phyloP scores from a whole-genome alignment of 768 basidiomycete genomes.

The Udeniomyces megalosporus region DNA sequence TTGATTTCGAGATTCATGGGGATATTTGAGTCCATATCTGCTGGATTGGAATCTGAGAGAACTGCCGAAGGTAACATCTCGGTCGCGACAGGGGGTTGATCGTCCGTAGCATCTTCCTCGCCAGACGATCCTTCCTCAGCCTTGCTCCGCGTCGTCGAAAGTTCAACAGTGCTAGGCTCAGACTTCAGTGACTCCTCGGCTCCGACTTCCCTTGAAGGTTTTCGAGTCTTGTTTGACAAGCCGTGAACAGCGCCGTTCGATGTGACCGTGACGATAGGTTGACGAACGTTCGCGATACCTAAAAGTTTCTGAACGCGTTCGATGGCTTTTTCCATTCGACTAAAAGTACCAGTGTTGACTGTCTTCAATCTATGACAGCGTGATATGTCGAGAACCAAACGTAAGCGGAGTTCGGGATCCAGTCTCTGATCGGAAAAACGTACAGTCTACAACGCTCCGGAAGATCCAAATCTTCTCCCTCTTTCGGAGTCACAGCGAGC shows the following conservation, averaged over 20 bases:
- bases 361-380: slow-evolving; percentile 47
- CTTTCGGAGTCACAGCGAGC: slow-evolving; percentile 52
- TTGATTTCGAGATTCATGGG: slow-evolving; percentile 27
- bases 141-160: no score
- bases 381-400: not conserved
- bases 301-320: slow-evolving; percentile 35
- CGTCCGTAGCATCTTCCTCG: no score
- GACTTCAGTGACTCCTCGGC: not conserved
- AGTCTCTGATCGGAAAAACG: slow-evolving; percentile 13
- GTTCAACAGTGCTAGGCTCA: no score
- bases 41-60: no score
- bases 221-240: no score
- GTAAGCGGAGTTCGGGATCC: not conserved
- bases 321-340: slow-evolving; percentile 77
- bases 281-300: not conserved
- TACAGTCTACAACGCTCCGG: slow-evolving; percentile 64
- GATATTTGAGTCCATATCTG: no score
- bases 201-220: slow-evolving; percentile 17
- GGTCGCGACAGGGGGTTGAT: no score
- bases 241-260: slow-evolving; percentile 31
- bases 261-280: no score
- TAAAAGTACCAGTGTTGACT: slow-evolving; percentile 82
- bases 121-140: no score
- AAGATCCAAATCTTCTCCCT: slow-evolving; percentile 51
- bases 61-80: no score